These are phyloP conservation scores for Microdochium nivale DNA, from an alignment of 2,329 filamentous ascomycete species.

Conservation along the genomic window DNA sequence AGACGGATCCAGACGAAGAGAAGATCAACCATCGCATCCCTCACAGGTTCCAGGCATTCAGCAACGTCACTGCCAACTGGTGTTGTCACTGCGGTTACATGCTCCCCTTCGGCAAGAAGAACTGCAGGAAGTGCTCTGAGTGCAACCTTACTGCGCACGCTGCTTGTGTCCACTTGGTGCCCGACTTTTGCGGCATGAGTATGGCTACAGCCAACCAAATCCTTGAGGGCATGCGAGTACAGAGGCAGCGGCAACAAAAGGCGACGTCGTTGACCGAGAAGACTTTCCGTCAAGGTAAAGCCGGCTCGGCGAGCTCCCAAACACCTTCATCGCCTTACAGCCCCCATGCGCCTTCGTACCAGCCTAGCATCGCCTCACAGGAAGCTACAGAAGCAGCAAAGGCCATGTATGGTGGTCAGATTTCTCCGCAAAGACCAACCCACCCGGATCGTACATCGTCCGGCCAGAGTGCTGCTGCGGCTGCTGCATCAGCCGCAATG, in stretches of 20 bases:
- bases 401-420: conserved; percentile 47
- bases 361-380: conserved; percentile 28
- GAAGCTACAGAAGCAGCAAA: conserved; percentile 58
- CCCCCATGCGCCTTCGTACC: conserved; percentile 15
- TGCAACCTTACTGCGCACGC: conserved; percentile 88
- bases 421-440: conserved; percentile 38
- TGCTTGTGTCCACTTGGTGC: conserved; percentile 87
- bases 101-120: conserved; percentile 88
- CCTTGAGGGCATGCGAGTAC: conserved; percentile 72
- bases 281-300: conserved; percentile 51
- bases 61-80: conserved; percentile 98
- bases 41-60: conserved; percentile 93
- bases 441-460: conserved; percentile 47
- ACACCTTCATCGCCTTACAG: conserved; percentile 18
- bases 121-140: conserved; percentile 88
- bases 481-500: conserved; percentile 51
- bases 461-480: conserved; percentile 43
- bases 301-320: conserved; percentile 29
- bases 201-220: conserved; percentile 97
- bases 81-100: conserved; percentile 98
- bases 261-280: conserved; percentile 51
- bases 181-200: conserved; percentile 98
- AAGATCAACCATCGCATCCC: conserved; percentile 99
- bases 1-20: conserved; percentile 96
- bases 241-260: conserved; percentile 62